Percentiles rank a stretch among this genome's conserved stretches.
These are phyloP conservation scores for Tuber melanosporum DNA, from an alignment of 495 filamentous ascomycete genomes.

Conservation along the genomic window DNA sequence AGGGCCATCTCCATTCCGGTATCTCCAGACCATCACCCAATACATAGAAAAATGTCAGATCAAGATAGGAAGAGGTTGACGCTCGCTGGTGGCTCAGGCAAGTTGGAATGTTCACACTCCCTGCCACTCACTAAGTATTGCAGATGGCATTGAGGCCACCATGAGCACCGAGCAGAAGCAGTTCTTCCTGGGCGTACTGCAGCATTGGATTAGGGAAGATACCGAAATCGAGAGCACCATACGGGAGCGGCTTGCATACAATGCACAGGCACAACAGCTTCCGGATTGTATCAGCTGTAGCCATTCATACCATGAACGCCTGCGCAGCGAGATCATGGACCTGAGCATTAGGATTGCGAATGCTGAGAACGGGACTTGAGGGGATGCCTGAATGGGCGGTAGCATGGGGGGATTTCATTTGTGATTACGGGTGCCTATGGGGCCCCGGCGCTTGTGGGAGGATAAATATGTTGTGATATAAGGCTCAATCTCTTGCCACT, in stretches of 20 bases:
- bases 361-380: no score
- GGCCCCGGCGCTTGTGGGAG: neutral
- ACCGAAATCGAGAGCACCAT: neutral
- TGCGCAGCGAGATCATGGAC: neutral
- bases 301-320: neutral
- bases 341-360: neutral
- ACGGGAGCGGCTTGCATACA: neutral
- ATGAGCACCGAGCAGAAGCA: neutral
- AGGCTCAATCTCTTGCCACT: neutral
- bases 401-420: neutral
- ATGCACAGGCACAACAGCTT: neutral
- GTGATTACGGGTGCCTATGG: no score
- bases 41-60: neutral
- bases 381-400: neutral
- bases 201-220: neutral
- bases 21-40: neutral
- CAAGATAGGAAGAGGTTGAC: neutral
- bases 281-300: neutral
- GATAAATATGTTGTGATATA: neutral
- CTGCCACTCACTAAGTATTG: neutral
- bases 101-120: neutral
- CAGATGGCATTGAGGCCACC: neutral
- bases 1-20: neutral
- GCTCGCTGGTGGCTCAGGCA: neutral
- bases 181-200: neutral